A percentile compares a stretch with the other conserved stretches of the same genome.
Evolutionary conservation across 2,329 filamentous ascomycete species (phyloP).

Genomic region (Neonectria neomacrospora): DNA sequence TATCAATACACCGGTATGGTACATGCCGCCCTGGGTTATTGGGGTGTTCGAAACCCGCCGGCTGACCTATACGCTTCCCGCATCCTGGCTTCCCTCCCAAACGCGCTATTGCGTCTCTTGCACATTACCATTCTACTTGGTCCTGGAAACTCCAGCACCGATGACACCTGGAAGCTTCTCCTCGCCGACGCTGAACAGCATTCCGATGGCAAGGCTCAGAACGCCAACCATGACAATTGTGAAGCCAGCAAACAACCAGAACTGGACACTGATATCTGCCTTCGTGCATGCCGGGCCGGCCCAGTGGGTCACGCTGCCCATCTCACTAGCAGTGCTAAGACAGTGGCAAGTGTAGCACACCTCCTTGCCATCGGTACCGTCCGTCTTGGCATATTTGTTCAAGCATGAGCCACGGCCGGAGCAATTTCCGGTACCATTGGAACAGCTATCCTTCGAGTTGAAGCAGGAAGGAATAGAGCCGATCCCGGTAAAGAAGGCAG

Average conservation of each 20-base stretch:
- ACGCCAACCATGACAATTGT: constrained; percentile 75
- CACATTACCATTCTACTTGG: constrained; percentile 60
- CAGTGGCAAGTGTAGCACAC: constrained; percentile 86
- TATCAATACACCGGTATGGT: constrained; percentile 48
- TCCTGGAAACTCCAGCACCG: constrained; percentile 88
- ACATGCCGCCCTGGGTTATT: constrained; percentile 42
- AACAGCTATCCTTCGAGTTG: constrained; percentile 73
- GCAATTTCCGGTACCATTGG: constrained; percentile 78
- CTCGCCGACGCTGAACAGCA: constrained; percentile 85
- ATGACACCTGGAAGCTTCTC: constrained; percentile 93
- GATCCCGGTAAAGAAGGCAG: constrained; percentile 52
- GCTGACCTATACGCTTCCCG: constrained; percentile 39
- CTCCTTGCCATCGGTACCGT: constrained; percentile 52
- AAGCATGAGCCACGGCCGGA: constrained; percentile 83
- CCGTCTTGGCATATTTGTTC: constrained; percentile 67
- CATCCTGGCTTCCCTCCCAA: constrained; percentile 30
- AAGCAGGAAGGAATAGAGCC: constrained; percentile 78
- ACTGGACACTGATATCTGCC: constrained; percentile 86
- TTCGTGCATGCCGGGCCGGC: constrained; percentile 90
- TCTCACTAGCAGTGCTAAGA: constrained; percentile 66
- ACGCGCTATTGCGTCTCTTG: constrained; percentile 6
- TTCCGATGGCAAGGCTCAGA: constrained; percentile 76
- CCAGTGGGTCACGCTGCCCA: constrained; percentile 76
- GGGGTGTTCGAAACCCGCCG: constrained; percentile 32
- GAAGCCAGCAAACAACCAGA: constrained; percentile 86